Conservation (phyloP, 805 yeast genomes). For the Wickerhamiella australiensis region DNA sequence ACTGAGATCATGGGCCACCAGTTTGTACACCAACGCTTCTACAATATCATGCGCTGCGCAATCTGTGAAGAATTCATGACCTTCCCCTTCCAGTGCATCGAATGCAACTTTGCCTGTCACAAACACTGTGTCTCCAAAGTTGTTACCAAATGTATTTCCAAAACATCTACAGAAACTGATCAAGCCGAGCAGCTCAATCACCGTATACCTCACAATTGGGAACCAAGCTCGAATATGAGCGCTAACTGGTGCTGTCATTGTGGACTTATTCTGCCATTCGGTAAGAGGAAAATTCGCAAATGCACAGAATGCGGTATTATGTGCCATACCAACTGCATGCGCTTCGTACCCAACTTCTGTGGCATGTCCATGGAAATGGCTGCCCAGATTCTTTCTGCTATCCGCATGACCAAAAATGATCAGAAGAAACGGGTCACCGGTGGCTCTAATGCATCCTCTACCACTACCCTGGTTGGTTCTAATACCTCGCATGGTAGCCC, state of each 20-base stretch:
- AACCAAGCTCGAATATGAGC: conserved; percentile 80
- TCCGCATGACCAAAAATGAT: conserved; percentile 46
- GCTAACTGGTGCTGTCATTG: conserved; percentile 99
- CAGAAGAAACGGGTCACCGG: conserved; percentile 18
- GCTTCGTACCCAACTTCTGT: conserved; percentile 93
- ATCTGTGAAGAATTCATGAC: conserved; percentile 90
- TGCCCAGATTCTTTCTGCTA: conserved; percentile 71
- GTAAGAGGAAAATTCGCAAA: conserved; percentile 80
- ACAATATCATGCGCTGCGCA: conserved; percentile 95
- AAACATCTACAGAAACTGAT: conserved; percentile 41
- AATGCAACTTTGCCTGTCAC: conserved; percentile 66
- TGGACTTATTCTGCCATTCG: conserved; percentile 93
- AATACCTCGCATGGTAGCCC: neutral
- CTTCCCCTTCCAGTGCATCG: conserved; percentile 69
- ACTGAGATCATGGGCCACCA: conserved; percentile 95
- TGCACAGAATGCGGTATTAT: conserved; percentile 84
- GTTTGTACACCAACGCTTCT: conserved; percentile 78
- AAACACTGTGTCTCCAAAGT: conserved; percentile 68
- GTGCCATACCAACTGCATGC: conserved; percentile 89
- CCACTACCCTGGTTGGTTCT: conserved; percentile 5
- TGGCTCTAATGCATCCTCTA: conserved; percentile 1
- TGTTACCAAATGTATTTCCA: conserved; percentile 66
- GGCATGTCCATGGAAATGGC: conserved; percentile 98
- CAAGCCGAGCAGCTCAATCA: conserved; percentile 77
- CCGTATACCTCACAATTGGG: conserved; percentile 93